Evolutionary conservation across 148 eudicot genomes (phyloP), one percentile per base, ranked within the genome.

Genomic region (Chenopodium quinoa): DNA sequence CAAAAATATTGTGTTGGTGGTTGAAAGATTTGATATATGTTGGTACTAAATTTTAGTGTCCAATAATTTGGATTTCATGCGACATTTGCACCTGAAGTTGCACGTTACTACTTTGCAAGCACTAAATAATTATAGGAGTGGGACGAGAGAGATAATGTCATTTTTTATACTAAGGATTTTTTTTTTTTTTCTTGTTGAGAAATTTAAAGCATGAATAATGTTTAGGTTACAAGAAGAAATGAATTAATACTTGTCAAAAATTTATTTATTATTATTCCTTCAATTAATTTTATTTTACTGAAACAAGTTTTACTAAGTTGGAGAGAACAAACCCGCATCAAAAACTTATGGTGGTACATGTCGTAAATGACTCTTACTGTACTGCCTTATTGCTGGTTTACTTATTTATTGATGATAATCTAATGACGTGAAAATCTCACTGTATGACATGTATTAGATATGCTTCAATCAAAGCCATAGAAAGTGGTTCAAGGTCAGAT

Each of bases 381-480:
- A 54, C 60, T 54, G 2, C 60, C 60, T 54, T 17, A 54, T 54
- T 54, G 62, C 22, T 17, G 7, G 22, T 8, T 40, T 40, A 40
- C 7, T 40, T 40, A 40, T 40, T 40, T 40, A 14, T 56, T 56
- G 5, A 19, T 56, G 62, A 56, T 56, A 4, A 17, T 56, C 19
- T 56, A 64, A 1, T 77, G 22, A 40, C 22, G 23, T 14, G 34
- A 2, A 58, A 64, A 7, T 48, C 69, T 29, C 17, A 14, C 44
- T 27, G 46, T 65, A 1, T 71, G 25, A n/a, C 10, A 20, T 9
- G 48, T 48, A 14, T 52, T 84, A 92, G 97, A 67, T 90, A 91
- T 85, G 90, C 91, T 77, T 89, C 97, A 62, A 83, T 92, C 75
- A 91, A 84, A 81, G 93, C 93, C 2, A 92, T 92, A 79, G 93